These are phyloP conservation scores for Xanthoceras sorbifolium DNA, from an alignment of 345 rosid genomes.

Conservation along the genomic window DNA sequence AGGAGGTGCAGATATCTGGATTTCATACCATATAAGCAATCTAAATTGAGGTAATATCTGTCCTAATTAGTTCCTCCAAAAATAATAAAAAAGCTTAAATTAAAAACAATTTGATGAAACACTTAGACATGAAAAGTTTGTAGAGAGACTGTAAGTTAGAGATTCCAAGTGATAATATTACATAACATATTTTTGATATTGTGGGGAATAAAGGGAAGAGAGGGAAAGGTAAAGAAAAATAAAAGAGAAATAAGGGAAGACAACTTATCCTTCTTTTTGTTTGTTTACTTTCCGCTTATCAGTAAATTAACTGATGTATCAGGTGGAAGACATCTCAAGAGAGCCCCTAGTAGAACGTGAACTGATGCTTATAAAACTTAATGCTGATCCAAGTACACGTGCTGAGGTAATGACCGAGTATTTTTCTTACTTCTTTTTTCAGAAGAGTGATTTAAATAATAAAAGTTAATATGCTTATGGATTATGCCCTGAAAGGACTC, in stretches of 20 bases:
- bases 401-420: slow-evolving; percentile 55
- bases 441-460: not conserved
- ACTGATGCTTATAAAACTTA: slow-evolving; percentile 83
- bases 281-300: not conserved
- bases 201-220: not conserved
- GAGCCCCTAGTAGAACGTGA: slow-evolving; percentile 98
- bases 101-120: not conserved
- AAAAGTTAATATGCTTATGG: not conserved
- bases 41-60: not conserved
- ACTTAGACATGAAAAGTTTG: not conserved
- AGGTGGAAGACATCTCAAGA: slow-evolving; percentile 90
- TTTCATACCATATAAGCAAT: not conserved
- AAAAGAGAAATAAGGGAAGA: not conserved
- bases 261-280: not conserved
- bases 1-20: not conserved
- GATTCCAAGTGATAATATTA: not conserved
- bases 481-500: not conserved
- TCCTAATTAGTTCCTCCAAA: not conserved
- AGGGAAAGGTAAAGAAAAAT: too few species aligned
- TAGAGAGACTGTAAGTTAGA: not conserved
- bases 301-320: slow-evolving; percentile 14
- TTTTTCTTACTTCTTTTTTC: not conserved
- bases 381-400: slow-evolving; percentile 55
- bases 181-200: too few species aligned
- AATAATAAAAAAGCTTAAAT: slow-evolving; percentile 7